Percentiles rank a stretch among this genome's conserved stretches.
These are phyloP conservation scores for Lumnitzera littorea DNA, from an alignment of 345 rosid species.

Conservation along the genomic window DNA sequence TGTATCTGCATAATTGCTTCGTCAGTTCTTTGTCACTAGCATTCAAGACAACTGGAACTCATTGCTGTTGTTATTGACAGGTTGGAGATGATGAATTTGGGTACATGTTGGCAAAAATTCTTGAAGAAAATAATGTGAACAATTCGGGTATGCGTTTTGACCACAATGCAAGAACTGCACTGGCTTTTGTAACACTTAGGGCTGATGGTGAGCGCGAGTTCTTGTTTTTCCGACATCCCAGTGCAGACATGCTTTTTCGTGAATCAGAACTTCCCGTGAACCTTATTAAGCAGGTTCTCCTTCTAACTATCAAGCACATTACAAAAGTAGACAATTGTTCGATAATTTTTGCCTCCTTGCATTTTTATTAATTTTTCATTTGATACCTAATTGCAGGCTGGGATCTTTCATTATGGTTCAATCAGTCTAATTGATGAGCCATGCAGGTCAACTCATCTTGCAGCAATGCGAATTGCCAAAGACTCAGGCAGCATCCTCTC, in stretches of 20 bases:
- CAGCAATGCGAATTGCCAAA: slow-evolving; percentile 81
- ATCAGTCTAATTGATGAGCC: slow-evolving; percentile 96
- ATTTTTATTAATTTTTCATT: background rate
- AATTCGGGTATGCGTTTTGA: slow-evolving; percentile 82
- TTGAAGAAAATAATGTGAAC: slow-evolving; percentile 69
- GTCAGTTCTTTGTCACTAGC: slow-evolving; percentile 1
- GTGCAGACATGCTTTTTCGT: slow-evolving; percentile 95
- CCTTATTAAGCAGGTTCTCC: slow-evolving; percentile 59
- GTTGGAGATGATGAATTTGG: slow-evolving; percentile 97
- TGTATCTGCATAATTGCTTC: background rate
- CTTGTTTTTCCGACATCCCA: slow-evolving; percentile 92
- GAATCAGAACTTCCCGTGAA: slow-evolving; percentile 74
- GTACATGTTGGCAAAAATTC: slow-evolving; percentile 72
- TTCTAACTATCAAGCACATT: background rate
- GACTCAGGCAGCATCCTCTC: slow-evolving; percentile 73
- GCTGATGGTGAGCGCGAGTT: slow-evolving; percentile 98
- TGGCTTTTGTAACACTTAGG: slow-evolving; percentile 86
- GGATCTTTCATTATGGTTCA: slow-evolving; percentile 91
- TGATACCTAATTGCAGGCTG: slow-evolving; percentile 45
- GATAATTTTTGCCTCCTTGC: background rate
- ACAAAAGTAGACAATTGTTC: background rate
- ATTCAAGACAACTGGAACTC: background rate
- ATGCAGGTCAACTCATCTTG: slow-evolving; percentile 86
- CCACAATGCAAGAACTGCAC: slow-evolving; percentile 69
- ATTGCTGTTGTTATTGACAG: slow-evolving; percentile 12